phyloP scores from a whole-genome alignment of 352 stramenopile genomes.

The Pythium rishiriense region DNA sequence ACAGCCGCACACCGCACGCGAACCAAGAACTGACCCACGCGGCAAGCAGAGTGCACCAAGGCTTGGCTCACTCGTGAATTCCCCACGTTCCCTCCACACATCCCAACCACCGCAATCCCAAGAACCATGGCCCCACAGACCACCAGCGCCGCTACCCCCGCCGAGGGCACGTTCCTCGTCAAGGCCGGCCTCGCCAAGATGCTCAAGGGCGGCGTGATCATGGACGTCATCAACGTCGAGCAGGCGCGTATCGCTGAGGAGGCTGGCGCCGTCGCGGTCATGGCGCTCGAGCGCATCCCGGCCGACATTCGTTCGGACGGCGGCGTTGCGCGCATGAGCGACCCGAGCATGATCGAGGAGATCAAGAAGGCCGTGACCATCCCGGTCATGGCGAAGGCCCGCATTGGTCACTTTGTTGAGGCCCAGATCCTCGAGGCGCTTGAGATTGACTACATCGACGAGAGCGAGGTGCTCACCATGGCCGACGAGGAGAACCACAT shows the following conservation, averaged over 20 bases:
- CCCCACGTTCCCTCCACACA: constrained; percentile 11
- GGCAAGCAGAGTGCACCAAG: too few species aligned
- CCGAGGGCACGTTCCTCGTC: constrained; percentile 87
- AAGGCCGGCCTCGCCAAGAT: constrained; percentile 98
- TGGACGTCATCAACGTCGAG: constrained; percentile 93
- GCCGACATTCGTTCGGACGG: constrained; percentile 97
- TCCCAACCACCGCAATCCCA: constrained; percentile 4
- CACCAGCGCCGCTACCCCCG: constrained; percentile 30
- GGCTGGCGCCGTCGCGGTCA: constrained; percentile 96
- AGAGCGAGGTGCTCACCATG: constrained; percentile 98
- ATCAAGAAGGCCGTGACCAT: constrained; percentile 99
- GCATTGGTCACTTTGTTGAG: constrained; percentile 99
- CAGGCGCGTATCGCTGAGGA: constrained; percentile 97
- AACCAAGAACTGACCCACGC: not conserved
- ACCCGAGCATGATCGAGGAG: constrained; percentile 96
- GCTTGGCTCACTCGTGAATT: constrained; percentile 18
- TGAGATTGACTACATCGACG: constrained; percentile 99
- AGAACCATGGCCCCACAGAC: constrained; percentile 34
- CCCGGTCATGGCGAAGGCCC: constrained; percentile 98
- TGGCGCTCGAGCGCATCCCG: constrained; percentile 98
- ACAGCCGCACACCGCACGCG: not conserved
- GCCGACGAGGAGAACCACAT: constrained; percentile 98
- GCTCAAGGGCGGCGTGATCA: constrained; percentile 99
- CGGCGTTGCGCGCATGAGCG: constrained; percentile 96
- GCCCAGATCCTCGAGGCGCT: constrained; percentile 97